Evolutionary conservation across 2,329 filamentous ascomycete species (phyloP), one percentile per base, ranked within the genome.

Genomic region (Atkinsonella texensis): DNA sequence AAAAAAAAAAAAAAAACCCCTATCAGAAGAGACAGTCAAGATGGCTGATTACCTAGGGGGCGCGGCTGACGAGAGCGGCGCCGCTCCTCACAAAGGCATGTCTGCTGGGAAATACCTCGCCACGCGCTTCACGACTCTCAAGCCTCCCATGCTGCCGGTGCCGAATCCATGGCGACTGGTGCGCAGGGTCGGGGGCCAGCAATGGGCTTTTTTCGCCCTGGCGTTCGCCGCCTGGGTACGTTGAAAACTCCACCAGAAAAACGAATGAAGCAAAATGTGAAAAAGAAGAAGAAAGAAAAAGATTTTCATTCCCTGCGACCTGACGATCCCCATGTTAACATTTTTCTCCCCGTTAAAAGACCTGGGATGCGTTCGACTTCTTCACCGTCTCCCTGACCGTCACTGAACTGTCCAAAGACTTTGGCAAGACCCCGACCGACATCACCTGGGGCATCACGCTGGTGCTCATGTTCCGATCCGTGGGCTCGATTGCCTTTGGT

Each of bases 301-400:
- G n/a, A n/a, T n/a, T n/a, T n/a, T 18, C 23, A 32, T 18, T n/a
- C 39, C n/a, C 2, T 23, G 8, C 18, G 11, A 9, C 18, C 9
- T 8, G 38, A 9, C 17, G 38, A 40, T 23, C 38, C 10, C 17
- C 6, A n/a, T 40, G 1, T 17, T 40, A 1, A 11, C 33, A n/a
- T 18, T 35, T 35, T 23, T 13, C 28, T 40, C 49, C 3, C 4
- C 18, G n/a, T n/a, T n/a, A 13, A 31, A 31, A 80, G 77, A 75
- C 75, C 1, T 81, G 77, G 78, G 79, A 83, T 60, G 72, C 80
- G 3, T 84, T 83, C 56, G 81, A 85, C 63, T 84, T 83, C 68
- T 81, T 83, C 63, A 81, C 79, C 45, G 80, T 84, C 28, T 80
- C 77, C 1, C 68, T 84, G 44, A 81, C 78, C 0, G 69, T 81